Evolutionary conservation across 257 asterid genomes (phyloP).

Genomic region (Salvia hispanica): DNA sequence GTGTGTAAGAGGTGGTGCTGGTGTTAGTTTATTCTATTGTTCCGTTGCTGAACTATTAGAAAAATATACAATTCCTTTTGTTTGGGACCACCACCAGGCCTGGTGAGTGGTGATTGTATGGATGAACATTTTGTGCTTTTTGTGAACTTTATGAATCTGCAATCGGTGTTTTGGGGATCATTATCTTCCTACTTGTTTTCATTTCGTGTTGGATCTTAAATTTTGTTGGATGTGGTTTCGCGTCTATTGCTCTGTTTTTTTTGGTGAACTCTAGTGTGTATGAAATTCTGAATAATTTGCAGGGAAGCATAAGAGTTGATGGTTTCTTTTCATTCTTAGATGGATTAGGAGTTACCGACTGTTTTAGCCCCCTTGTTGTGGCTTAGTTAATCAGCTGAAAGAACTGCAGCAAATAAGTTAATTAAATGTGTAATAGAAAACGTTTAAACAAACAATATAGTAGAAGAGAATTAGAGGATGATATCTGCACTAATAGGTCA

Average conservation of each 20-base stretch:
- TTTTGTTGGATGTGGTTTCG: neutral
- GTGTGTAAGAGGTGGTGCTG: neutral
- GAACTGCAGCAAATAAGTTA: neutral
- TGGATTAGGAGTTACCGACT: neutral
- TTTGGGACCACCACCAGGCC: constrained; percentile 5
- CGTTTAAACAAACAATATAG: too few relatives aligned
- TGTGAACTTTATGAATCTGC: constrained; percentile 4
- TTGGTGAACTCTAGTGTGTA: neutral
- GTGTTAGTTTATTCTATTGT: neutral
- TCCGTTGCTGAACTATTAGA: neutral
- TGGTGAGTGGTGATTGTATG: neutral
- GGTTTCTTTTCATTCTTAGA: neutral
- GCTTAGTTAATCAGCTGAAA: constrained; percentile 10
- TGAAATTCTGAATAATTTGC: constrained; percentile 7
- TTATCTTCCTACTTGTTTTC: too few relatives aligned
- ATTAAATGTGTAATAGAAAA: neutral
- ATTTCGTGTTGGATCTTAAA: constrained; percentile 24
- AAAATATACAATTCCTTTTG: neutral
- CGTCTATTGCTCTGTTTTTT: neutral
- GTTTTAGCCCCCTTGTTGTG: neutral
- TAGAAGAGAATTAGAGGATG: neutral
- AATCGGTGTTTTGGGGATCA: constrained; percentile 11
- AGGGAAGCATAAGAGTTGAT: neutral
- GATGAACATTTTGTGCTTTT: neutral
- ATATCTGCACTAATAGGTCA: neutral